Evolutionary conservation across 768 basidiomycete species (phyloP).

Genomic region (Sarcomyxa edulis): DNA sequence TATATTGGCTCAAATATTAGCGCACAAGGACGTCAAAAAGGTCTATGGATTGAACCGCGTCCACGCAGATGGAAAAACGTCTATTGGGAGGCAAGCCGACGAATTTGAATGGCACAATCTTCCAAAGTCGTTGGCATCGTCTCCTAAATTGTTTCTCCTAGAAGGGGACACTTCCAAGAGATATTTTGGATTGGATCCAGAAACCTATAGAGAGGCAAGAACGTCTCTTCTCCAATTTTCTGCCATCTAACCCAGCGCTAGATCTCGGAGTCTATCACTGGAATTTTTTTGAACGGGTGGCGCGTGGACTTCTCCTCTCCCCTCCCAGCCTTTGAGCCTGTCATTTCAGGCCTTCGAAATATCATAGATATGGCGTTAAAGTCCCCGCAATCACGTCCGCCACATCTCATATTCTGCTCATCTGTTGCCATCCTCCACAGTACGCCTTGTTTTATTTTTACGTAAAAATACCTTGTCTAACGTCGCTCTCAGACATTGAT

Average conservation of each 20-base stretch:
- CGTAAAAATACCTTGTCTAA: too few species aligned
- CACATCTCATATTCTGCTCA: too few species aligned
- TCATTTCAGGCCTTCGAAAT: slow-evolving; percentile 21
- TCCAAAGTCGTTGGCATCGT: slow-evolving; percentile 12
- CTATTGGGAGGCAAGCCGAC: slow-evolving; percentile 16
- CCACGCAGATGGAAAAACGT: too few species aligned
- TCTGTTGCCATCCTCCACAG: too few species aligned
- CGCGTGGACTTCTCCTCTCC: slow-evolving; percentile 32
- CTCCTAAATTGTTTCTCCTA: slow-evolving; percentile 7
- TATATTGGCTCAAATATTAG: slow-evolving; percentile 10
- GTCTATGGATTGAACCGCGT: slow-evolving; percentile 13
- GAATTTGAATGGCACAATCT: slow-evolving; percentile 14
- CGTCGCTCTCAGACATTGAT: too few species aligned
- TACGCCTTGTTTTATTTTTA: too few species aligned
- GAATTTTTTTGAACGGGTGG: slow-evolving; percentile 30
- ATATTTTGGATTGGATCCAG: slow-evolving; percentile 9
- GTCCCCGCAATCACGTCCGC: slow-evolving; percentile 25
- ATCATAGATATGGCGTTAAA: slow-evolving; percentile 22
- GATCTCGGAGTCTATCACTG: slow-evolving; percentile 13
- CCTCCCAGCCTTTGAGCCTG: slow-evolving; percentile 27
- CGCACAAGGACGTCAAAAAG: slow-evolving; percentile 5
- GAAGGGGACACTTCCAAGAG: slow-evolving; percentile 12
- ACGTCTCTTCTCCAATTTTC: background rate
- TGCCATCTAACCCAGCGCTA: slow-evolving; percentile 4
- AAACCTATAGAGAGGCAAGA: slow-evolving; percentile 13